Conservation (phyloP, 352 stramenopile species). For the Phytophthora europaea region DNA sequence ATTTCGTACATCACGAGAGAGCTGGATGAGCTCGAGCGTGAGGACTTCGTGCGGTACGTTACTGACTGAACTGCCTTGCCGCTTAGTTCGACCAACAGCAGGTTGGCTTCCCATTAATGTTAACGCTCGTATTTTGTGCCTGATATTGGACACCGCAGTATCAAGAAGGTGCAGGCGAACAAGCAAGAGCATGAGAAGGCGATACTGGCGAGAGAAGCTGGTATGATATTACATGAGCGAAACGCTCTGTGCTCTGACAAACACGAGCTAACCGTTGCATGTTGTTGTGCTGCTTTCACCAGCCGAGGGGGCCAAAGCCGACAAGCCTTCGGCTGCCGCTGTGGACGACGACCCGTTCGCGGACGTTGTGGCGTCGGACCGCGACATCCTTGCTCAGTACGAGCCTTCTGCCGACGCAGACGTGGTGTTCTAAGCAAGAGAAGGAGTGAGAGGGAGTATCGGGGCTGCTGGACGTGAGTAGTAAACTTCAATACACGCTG, state of each 20-base stretch:
- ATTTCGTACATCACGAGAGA: slow-evolving; percentile 98
- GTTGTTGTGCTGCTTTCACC: slow-evolving; percentile 2
- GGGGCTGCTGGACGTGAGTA: slow-evolving; percentile 2
- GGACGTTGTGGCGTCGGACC: slow-evolving; percentile 74
- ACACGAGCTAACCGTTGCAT: slow-evolving; percentile 1
- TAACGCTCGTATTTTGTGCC: background rate
- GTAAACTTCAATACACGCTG: no score
- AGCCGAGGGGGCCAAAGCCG: slow-evolving; percentile 20
- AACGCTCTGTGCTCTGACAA: background rate
- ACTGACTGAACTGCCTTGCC: background rate
- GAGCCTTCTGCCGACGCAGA: slow-evolving; percentile 79
- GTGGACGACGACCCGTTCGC: slow-evolving; percentile 75
- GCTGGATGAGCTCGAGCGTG: slow-evolving; percentile 99
- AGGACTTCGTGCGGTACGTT: slow-evolving; percentile 92
- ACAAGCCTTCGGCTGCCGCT: slow-evolving; percentile 16
- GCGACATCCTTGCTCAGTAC: slow-evolving; percentile 86
- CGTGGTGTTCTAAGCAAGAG: slow-evolving; percentile 75
- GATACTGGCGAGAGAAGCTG: slow-evolving; percentile 66
- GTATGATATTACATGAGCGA: slow-evolving; percentile 29
- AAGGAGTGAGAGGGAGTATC: background rate
- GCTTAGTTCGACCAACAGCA: background rate
- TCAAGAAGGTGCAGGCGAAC: slow-evolving; percentile 99
- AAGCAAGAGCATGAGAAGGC: slow-evolving; percentile 94
- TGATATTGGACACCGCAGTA: slow-evolving; percentile 51
- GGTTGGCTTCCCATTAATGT: background rate